phyloP scores from a whole-genome alignment of 2,329 filamentous ascomycete genomes.

The Pseudogymnoascus sp. region DNA sequence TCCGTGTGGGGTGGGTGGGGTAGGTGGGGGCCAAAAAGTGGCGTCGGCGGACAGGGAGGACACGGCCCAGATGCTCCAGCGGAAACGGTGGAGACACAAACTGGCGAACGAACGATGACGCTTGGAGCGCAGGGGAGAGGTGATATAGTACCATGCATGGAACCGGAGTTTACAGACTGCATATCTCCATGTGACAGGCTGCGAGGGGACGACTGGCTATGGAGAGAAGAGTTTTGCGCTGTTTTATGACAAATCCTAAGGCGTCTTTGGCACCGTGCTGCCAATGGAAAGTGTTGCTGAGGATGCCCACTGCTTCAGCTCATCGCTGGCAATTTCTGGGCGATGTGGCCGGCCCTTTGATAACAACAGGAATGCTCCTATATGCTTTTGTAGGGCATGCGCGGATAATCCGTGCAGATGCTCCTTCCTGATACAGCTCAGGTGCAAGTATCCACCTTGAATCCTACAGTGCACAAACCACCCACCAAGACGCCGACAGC shows the following conservation, averaged over 20 bases:
- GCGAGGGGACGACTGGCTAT: not conserved
- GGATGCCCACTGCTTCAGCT: not conserved
- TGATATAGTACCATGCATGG: not conserved
- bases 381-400: not conserved
- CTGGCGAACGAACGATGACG: not conserved
- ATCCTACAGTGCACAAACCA: not conserved
- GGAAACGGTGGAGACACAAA: not conserved
- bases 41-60: not conserved
- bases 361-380: not conserved
- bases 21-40: not conserved
- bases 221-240: not conserved
- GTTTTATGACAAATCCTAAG: not conserved
- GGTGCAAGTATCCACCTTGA: not conserved
- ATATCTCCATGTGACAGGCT: not conserved
- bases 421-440: not conserved
- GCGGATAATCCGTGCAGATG: not conserved
- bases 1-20: not conserved
- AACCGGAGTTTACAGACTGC: not conserved
- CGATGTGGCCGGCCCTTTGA: not conserved
- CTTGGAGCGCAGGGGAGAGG: not conserved
- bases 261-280: not conserved
- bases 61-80: not conserved
- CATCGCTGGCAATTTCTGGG: not conserved
- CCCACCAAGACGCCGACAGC: not conserved
- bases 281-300: not conserved